Evolutionary conservation across 2,329 filamentous ascomycete genomes (phyloP), one percentile per base, ranked within the genome.

Genomic region (Periglandula ipomoeae): DNA sequence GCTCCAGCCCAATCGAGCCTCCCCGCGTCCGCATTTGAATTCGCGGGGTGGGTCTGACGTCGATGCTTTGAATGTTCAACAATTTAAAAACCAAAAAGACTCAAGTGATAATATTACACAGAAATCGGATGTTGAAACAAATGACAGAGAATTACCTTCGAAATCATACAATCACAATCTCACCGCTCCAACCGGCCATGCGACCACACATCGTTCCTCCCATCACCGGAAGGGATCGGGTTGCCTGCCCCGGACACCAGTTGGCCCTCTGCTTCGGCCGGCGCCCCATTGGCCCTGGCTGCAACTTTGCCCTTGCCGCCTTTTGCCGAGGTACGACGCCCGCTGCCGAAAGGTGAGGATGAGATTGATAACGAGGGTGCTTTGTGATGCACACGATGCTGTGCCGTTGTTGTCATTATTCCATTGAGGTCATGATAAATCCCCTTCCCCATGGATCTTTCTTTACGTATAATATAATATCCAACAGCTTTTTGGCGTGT

Each of bases 211-310:
- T n/a, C n/a, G n/a, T n/a, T n/a, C n/a, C n/a, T n/a, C n/a, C n/a
- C n/a, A n/a, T n/a, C 30, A 26, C 44, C 44, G 44, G 44, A 39
- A 40, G 20, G 34, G 44, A 46, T 27, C 44, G 44, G 44, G 44
- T 46, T 24, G 6, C 44, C 27, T 7, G 30, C 30, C 30, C 30
- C 10, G 30, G 30, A 20, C 13, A 44, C 44, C 44, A 37, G 27
- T 13, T 23, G n/a, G n/a, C n/a, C n/a, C n/a, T 39, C 38, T 24
- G 26, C 6, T 24, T 17, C 20, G 30, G 30, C 30, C 30, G 30
- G 10, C 30, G 30, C 30, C 7, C 27, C 27, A 30, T 7, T 30
- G 27, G 27, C 27, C 27, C 26, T 30, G 27, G 27, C 27, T 26
- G n/a, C 19, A n/a, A 4, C 10, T 23, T 46, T 23, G 17, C 11